These are phyloP conservation scores for Petunia secreta DNA, from an alignment of 257 asterid genomes.

Conservation along the genomic window DNA sequence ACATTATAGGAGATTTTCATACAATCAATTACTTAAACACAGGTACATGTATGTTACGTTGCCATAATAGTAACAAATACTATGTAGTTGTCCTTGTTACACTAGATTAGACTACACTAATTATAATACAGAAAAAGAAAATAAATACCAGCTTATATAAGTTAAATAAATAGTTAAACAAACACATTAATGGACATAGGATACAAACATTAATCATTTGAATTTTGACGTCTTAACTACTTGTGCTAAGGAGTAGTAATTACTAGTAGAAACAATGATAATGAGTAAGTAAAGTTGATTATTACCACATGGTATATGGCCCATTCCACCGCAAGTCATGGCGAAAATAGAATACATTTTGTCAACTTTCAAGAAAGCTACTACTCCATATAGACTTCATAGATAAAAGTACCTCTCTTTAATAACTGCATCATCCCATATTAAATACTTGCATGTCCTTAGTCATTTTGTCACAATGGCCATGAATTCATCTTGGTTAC, in stretches of 20 bases:
- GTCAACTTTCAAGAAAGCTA: conserved; percentile 26
- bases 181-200: not conserved
- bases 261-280: conserved; percentile 10
- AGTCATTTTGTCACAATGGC: conserved; percentile 40
- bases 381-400: not conserved
- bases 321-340: conserved; percentile 56
- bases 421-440: conserved; percentile 4
- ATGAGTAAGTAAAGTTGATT: conserved; percentile 24
- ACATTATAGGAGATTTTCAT: not conserved
- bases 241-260: not conserved
- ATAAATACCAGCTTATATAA: too few relatives aligned
- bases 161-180: too few relatives aligned
- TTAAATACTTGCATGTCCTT: not conserved
- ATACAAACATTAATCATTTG: conserved; percentile 9
- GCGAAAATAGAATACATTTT: conserved; percentile 40
- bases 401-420: not conserved
- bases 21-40: too few relatives aligned
- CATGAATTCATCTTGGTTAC: conserved; percentile 27
- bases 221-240: conserved; percentile 2
- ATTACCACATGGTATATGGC: conserved; percentile 34
- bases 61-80: too few relatives aligned
- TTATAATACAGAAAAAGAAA: too few relatives aligned
- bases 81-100: too few relatives aligned
- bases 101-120: too few relatives aligned
- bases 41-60: too few relatives aligned